Conservation (phyloP, 2,329 filamentous ascomycete genomes). For the Xylaria sp. region DNA sequence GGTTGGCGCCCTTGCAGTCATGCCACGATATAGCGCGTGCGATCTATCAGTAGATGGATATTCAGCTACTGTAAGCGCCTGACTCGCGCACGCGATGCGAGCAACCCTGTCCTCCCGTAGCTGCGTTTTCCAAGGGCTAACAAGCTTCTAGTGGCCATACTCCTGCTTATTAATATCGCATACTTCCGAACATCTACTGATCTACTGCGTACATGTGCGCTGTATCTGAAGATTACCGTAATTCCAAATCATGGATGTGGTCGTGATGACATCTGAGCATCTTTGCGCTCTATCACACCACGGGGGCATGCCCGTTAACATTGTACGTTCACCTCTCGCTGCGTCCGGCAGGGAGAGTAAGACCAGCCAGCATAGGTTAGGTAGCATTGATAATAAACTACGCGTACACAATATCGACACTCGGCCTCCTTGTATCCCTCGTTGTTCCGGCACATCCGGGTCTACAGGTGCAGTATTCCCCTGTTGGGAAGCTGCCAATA, state of each 20-base stretch:
- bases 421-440: not conserved
- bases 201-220: too few species aligned
- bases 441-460: not conserved
- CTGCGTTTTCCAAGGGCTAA: too few species aligned
- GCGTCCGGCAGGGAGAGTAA: not conserved
- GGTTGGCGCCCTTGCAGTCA: constrained; percentile 32
- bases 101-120: too few species aligned
- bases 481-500: not conserved
- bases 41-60: constrained; percentile 22
- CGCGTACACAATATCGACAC: not conserved
- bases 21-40: constrained; percentile 24
- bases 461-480: not conserved
- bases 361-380: not conserved
- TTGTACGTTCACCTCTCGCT: not conserved
- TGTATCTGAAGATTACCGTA: not conserved
- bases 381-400: not conserved
- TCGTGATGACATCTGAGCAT: not conserved
- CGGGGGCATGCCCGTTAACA: not conserved
- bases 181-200: too few species aligned
- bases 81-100: not conserved
- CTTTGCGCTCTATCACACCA: not conserved
- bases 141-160: not conserved
- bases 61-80: not conserved
- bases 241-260: not conserved
- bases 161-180: too few species aligned